A percentile compares a stretch with the other conserved stretches of the same genome.
Evolutionary conservation across 2,329 filamentous ascomycete species (phyloP).

Genomic region (Cladosporium sp.): DNA sequence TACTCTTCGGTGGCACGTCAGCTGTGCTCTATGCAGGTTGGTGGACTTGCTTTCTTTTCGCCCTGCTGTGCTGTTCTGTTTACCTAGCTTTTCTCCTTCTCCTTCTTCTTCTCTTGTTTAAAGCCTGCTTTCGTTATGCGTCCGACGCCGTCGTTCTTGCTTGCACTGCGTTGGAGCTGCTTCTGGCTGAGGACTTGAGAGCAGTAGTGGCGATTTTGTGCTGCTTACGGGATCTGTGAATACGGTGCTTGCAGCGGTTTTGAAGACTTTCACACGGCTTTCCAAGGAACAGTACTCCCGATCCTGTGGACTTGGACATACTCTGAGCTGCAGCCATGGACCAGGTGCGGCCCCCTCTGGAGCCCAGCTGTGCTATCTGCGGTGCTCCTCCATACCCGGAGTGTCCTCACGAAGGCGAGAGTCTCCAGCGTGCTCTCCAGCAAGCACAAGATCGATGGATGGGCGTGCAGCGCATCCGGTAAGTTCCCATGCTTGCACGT

Average conservation of each 20-base stretch:
- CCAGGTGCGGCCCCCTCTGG: neutral
- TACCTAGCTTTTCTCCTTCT: neutral
- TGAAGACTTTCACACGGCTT: neutral
- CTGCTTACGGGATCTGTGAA: neutral
- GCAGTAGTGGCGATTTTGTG: constrained; percentile 2
- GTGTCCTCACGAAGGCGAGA: constrained; percentile 37
- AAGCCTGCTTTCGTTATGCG: constrained; percentile 6
- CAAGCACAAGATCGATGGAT: constrained; percentile 36
- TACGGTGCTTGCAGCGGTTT: neutral
- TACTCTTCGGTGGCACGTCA: neutral
- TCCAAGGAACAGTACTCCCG: neutral
- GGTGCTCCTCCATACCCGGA: constrained; percentile 35
- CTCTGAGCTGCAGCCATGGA: neutral
- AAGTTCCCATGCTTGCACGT: neutral
- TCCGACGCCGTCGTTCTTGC: neutral
- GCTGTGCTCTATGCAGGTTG: neutral
- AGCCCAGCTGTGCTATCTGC: constrained; percentile 39
- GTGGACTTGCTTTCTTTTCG: neutral
- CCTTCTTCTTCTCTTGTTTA: neutral
- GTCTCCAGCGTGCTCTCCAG: constrained; percentile 34
- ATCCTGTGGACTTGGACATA: neutral
- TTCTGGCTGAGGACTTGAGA: neutral
- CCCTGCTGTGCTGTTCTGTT: neutral
- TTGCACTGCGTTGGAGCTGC: neutral
- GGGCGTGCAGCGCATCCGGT: constrained; percentile 32